These are phyloP conservation scores for Graphilbum sp. DNA, from an alignment of 2,329 filamentous ascomycete genomes.

Conservation along the genomic window DNA sequence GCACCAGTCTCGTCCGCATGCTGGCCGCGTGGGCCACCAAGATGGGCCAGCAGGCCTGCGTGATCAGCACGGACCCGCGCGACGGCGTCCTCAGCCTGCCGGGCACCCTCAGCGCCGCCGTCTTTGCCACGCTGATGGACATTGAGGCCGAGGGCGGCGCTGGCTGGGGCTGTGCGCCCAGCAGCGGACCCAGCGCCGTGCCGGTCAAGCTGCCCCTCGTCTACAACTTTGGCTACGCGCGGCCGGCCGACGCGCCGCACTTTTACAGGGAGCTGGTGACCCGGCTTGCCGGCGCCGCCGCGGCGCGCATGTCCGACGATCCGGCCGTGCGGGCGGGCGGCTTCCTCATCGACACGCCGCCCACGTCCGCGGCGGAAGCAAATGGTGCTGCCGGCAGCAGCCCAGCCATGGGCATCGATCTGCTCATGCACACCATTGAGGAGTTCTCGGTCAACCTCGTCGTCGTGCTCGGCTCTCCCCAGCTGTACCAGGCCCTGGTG, in stretches of 20 bases:
- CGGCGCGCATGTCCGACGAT: slow-evolving; percentile 63
- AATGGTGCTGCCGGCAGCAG: slow-evolving; percentile 17
- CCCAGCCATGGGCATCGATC: slow-evolving; percentile 42
- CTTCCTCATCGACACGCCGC: slow-evolving; percentile 72
- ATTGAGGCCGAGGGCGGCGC: slow-evolving; percentile 54
- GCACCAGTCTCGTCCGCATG: slow-evolving; percentile 65
- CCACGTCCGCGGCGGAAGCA: slow-evolving; percentile 39
- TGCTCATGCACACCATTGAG: slow-evolving; percentile 58
- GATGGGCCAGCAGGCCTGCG: slow-evolving; percentile 55
- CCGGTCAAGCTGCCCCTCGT: slow-evolving; percentile 86
- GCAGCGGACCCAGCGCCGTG: slow-evolving; percentile 72
- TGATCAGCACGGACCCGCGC: slow-evolving; percentile 70
- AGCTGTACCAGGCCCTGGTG: slow-evolving; percentile 58
- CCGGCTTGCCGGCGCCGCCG: slow-evolving; percentile 62
- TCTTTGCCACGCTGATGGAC: slow-evolving; percentile 76
- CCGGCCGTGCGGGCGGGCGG: slow-evolving; percentile 53
- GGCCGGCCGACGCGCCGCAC: slow-evolving; percentile 53
- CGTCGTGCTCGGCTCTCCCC: slow-evolving; percentile 54
- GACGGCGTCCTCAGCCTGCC: slow-evolving; percentile 67
- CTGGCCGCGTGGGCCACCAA: slow-evolving; percentile 67
- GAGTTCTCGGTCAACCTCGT: slow-evolving; percentile 61
- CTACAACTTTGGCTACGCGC: slow-evolving; percentile 68
- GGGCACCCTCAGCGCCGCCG: slow-evolving; percentile 71
- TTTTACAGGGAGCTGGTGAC: slow-evolving; percentile 62
- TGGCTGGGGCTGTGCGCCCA: slow-evolving; percentile 80